Evolutionary conservation across 1,139 yeast genomes (phyloP).

Genomic region (Yamadazyma friedrichii): DNA sequence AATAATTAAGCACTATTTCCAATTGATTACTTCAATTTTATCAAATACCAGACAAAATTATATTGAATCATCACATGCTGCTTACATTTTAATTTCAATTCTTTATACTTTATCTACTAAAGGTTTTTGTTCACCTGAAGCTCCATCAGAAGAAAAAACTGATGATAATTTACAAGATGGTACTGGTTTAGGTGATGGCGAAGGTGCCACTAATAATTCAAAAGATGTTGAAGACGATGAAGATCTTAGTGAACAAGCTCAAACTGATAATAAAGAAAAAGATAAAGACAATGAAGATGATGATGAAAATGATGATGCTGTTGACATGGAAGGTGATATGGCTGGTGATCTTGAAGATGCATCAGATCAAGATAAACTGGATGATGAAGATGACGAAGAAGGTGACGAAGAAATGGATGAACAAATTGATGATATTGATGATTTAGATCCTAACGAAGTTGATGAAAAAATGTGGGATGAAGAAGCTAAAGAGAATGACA

Average conservation of each 20-base stretch:
- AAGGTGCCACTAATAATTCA: slow-evolving; percentile 73
- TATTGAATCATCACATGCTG: slow-evolving; percentile 54
- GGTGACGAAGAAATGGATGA: slow-evolving; percentile 74
- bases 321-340: slow-evolving; percentile 95
- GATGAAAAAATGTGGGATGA: slow-evolving; percentile 99
- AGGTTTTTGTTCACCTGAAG: slow-evolving; percentile 93
- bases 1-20: slow-evolving; percentile 51
- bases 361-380: slow-evolving; percentile 67
- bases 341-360: slow-evolving; percentile 87
- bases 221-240: slow-evolving; percentile 92
- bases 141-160: slow-evolving; percentile 66
- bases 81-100: slow-evolving; percentile 56
- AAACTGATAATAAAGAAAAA: slow-evolving; percentile 71
- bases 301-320: slow-evolving; percentile 71
- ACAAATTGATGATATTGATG: slow-evolving; percentile 86
- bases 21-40: slow-evolving; percentile 41
- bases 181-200: slow-evolving; percentile 97
- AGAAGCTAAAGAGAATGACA: slow-evolving; percentile 71
- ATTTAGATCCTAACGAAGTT: slow-evolving; percentile 88
- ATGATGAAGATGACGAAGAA: slow-evolving; percentile 42
- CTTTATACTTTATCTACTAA: slow-evolving; percentile 66
- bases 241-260: slow-evolving; percentile 86
- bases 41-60: slow-evolving; percentile 47
- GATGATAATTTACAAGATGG: slow-evolving; percentile 73
- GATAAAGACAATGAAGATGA: slow-evolving; percentile 51